Conservation (phyloP, 495 filamentous ascomycete species). For the Aspergillus leporis region DNA sequence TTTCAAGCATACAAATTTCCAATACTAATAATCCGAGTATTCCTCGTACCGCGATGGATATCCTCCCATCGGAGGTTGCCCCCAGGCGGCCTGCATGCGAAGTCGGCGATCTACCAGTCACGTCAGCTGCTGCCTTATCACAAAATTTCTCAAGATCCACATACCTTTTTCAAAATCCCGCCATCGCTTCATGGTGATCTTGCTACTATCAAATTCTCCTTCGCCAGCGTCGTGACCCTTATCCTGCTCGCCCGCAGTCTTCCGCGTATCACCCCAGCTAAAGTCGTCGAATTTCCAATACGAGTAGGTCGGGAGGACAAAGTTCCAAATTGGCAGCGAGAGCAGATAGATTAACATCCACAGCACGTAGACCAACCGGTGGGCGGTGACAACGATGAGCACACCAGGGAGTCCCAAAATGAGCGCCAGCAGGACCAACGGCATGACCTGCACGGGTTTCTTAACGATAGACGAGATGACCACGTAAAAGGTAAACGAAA, state of each 20-base stretch:
- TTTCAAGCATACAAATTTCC: background rate
- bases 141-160: constrained; percentile 7
- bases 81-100: constrained; percentile 22
- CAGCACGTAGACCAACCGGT: constrained; percentile 85
- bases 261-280: constrained; percentile 97
- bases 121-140: constrained; percentile 2
- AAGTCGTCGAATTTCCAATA: constrained; percentile 99
- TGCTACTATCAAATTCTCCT: constrained; percentile 95
- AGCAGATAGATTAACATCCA: constrained; percentile 98
- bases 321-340: constrained; percentile 97
- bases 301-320: constrained; percentile 88
- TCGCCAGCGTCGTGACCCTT: constrained; percentile 81
- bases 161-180: constrained; percentile 88
- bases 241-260: constrained; percentile 91
- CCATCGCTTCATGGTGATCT: constrained; percentile 99
- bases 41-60: constrained; percentile 15
- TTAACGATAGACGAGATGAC: constrained; percentile 83
- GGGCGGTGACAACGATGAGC: constrained; percentile 93
- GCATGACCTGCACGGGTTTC: constrained; percentile 87
- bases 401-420: constrained; percentile 94
- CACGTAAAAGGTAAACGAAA: constrained; percentile 95
- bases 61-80: constrained; percentile 13
- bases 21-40: constrained; percentile 20
- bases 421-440: constrained; percentile 83
- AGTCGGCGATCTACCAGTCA: constrained; percentile 24